Conservation (phyloP, 495 filamentous ascomycete genomes). For the Penicillium diatomitis region DNA sequence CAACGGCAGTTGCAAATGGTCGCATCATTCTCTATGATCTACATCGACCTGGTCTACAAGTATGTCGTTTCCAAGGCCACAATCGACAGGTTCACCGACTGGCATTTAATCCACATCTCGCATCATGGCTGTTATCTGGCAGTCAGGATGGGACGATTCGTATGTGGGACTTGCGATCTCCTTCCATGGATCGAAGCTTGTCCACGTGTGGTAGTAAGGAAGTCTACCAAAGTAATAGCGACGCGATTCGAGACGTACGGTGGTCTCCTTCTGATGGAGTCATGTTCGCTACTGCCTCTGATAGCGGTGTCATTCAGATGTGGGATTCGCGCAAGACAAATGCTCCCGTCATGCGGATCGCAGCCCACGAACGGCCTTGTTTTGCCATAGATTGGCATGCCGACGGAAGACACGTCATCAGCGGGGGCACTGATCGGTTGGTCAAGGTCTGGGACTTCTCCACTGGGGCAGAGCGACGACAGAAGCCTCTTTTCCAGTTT, state of each 20-base stretch:
- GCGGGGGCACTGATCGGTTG: constrained; percentile 71
- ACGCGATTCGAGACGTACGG: constrained; percentile 76
- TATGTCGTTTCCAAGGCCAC: constrained; percentile 75
- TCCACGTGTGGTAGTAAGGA: constrained; percentile 47
- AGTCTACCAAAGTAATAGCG: constrained; percentile 55
- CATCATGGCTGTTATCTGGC: constrained; percentile 71
- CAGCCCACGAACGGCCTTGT: constrained; percentile 74
- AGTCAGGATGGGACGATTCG: constrained; percentile 89
- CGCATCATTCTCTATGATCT: constrained; percentile 84
- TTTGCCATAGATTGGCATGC: constrained; percentile 91
- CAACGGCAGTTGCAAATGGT: constrained; percentile 77
- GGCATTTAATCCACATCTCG: constrained; percentile 77
- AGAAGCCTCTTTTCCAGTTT: constrained; percentile 58
- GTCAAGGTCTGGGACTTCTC: constrained; percentile 92
- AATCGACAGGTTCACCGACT: constrained; percentile 84
- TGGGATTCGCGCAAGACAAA: constrained; percentile 59
- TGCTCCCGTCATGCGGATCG: constrained; percentile 59
- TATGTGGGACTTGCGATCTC: constrained; percentile 62
- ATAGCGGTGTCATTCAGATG: constrained; percentile 66
- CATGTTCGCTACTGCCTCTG: constrained; percentile 83
- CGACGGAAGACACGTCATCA: constrained; percentile 82
- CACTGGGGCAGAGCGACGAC: constrained; percentile 62
- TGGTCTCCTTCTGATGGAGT: constrained; percentile 82
- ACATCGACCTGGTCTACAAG: constrained; percentile 60
- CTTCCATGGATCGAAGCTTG: constrained; percentile 36